phyloP scores from a whole-genome alignment of 441 rosid species.

The Hypseocharis bilobata region DNA sequence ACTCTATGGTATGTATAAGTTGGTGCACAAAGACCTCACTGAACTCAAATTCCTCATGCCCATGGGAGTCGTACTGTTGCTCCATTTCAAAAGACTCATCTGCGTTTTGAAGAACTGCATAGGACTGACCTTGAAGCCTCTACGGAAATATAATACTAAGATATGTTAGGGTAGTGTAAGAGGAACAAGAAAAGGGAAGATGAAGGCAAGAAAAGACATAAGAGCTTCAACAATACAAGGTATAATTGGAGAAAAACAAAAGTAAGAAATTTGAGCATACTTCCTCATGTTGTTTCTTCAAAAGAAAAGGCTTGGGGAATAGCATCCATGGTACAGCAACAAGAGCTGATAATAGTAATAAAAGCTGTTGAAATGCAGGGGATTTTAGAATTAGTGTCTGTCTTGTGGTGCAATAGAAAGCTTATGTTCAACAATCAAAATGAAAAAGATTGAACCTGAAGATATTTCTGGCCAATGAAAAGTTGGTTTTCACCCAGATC shows the following conservation, averaged over 20 bases:
- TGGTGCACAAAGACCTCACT: slow-evolving; percentile 88
- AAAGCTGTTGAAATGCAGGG: slow-evolving; percentile 38
- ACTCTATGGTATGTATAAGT: slow-evolving; percentile 86
- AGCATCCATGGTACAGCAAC: slow-evolving; percentile 98
- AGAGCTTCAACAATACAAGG: background rate
- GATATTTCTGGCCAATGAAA: slow-evolving; percentile 53
- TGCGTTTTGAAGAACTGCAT: slow-evolving; percentile 36
- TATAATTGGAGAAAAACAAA: slow-evolving; percentile 1
- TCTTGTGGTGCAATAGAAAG: background rate
- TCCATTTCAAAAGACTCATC: slow-evolving; percentile 64
- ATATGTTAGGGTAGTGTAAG: background rate
- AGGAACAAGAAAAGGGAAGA: background rate
- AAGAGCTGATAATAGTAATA: slow-evolving; percentile 60
- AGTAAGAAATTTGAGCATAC: slow-evolving; percentile 33
- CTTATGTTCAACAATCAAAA: background rate
- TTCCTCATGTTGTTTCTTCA: slow-evolving; percentile 78
- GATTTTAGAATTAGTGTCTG: background rate
- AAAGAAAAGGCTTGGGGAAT: slow-evolving; percentile 87
- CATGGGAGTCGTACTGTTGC: slow-evolving; percentile 44
- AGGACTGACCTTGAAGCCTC: slow-evolving; percentile 77
- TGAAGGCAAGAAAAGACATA: background rate
- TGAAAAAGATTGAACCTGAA: slow-evolving; percentile 43
- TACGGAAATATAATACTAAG: slow-evolving; percentile 21
- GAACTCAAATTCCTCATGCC: slow-evolving; percentile 80
- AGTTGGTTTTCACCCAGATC: slow-evolving; percentile 83